Percentiles rank a stretch among this genome's conserved stretches.
phyloP scores from a whole-genome alignment of 129 eudicot species.

The Artemisia annua region DNA sequence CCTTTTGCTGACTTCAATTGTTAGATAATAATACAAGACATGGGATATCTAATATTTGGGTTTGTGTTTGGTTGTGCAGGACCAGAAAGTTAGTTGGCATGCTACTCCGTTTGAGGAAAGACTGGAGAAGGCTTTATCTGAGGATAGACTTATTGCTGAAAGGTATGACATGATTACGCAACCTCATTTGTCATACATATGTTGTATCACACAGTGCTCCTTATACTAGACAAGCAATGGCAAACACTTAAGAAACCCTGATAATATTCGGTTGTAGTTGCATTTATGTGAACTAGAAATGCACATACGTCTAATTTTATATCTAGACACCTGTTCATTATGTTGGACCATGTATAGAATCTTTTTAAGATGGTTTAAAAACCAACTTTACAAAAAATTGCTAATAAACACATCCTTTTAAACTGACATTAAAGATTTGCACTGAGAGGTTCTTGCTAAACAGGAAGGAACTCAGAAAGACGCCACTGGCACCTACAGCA shows the following conservation, averaged over 20 bases:
- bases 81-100: conserved; percentile 96
- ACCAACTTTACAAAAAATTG: background rate
- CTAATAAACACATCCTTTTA: background rate
- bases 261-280: background rate
- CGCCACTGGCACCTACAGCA: conserved; percentile 37
- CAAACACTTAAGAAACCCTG: background rate
- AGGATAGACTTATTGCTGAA: conserved; percentile 55
- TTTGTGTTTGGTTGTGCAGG: conserved; percentile 46
- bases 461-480: conserved; percentile 53
- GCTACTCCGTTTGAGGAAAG: conserved; percentile 96
- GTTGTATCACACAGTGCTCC: too few species aligned
- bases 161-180: conserved; percentile 44
- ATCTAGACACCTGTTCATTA: background rate
- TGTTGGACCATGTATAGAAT: background rate
- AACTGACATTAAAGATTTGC: conserved; percentile 4
- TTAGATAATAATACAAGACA: background rate
- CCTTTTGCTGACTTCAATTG: background rate
- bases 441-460: conserved; percentile 15
- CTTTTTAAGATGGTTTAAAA: background rate
- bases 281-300: background rate
- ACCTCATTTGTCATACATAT: background rate
- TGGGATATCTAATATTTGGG: background rate
- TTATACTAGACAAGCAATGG: background rate
- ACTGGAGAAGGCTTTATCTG: conserved; percentile 86
- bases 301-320: conserved; percentile 4